phyloP scores from a whole-genome alignment of 2,329 filamentous ascomycete genomes.

The Sclerotiophoma versabilis region DNA sequence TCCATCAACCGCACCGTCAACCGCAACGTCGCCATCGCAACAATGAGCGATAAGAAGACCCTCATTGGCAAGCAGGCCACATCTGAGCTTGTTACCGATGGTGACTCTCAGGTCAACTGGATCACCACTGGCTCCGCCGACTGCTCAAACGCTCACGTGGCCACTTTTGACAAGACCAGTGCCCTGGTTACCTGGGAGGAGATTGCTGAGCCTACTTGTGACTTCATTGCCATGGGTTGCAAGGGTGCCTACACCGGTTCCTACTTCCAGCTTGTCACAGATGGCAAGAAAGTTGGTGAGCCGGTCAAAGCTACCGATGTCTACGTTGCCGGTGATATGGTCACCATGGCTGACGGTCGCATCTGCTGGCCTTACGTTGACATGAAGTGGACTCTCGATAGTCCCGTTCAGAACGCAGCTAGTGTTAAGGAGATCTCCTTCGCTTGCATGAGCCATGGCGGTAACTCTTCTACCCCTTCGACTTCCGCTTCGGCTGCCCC shows the following conservation, averaged over 20 bases:
- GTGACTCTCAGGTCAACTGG: slow-evolving; percentile 68
- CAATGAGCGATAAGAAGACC: slow-evolving; percentile 65
- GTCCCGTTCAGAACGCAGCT: slow-evolving; percentile 45
- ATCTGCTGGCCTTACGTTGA: slow-evolving; percentile 69
- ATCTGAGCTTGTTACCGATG: slow-evolving; percentile 61
- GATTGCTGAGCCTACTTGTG: slow-evolving; percentile 62
- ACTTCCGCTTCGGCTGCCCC: slow-evolving; percentile 4
- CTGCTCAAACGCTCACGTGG: slow-evolving; percentile 66
- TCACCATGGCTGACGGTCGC: slow-evolving; percentile 63
- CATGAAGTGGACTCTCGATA: slow-evolving; percentile 61
- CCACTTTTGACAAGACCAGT: slow-evolving; percentile 60
- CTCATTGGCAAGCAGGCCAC: slow-evolving; percentile 62
- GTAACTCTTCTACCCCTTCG: slow-evolving; percentile 14
- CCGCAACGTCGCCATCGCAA: slow-evolving; percentile 66
- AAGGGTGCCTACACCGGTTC: slow-evolving; percentile 65
- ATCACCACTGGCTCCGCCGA: slow-evolving; percentile 61
- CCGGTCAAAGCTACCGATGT: slow-evolving; percentile 60
- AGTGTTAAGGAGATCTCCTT: slow-evolving; percentile 59
- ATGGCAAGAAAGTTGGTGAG: slow-evolving; percentile 61
- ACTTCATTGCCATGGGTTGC: slow-evolving; percentile 67
- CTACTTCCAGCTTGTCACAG: slow-evolving; percentile 65
- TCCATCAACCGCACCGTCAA: slow-evolving; percentile 62
- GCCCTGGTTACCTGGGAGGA: slow-evolving; percentile 69
- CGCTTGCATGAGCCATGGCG: slow-evolving; percentile 55
- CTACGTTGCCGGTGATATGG: slow-evolving; percentile 69